Percentiles rank a stretch among this genome's conserved stretches.
phyloP scores from a whole-genome alignment of 2,329 filamentous ascomycete species.

The Diaporthe humulicola region DNA sequence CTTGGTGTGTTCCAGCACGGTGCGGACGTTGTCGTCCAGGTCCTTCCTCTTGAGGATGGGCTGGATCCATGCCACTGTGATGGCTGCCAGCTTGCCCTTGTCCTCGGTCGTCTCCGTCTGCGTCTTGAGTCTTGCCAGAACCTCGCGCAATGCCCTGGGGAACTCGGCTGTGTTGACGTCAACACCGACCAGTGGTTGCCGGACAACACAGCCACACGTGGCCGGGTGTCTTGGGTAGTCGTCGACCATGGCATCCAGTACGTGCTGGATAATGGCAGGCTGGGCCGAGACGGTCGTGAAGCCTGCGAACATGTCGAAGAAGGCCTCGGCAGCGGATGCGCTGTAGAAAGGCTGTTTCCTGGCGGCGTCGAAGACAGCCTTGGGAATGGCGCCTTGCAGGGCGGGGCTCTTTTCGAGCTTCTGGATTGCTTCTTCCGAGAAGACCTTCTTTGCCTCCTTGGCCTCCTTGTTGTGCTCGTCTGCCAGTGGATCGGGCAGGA shows the following conservation, averaged over 20 bases:
- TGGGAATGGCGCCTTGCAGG: slow-evolving; percentile 91
- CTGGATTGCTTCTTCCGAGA: slow-evolving; percentile 59
- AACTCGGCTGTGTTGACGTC: slow-evolving; percentile 76
- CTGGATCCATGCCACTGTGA: slow-evolving; percentile 68
- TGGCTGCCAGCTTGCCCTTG: slow-evolving; percentile 59
- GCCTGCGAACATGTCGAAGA: slow-evolving; percentile 83
- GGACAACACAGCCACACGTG: slow-evolving; percentile 79
- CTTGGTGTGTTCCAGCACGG: slow-evolving; percentile 68
- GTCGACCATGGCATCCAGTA: slow-evolving; percentile 74
- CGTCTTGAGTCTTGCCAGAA: slow-evolving; percentile 72
- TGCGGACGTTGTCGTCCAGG: slow-evolving; percentile 68
- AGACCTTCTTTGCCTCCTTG: slow-evolving; percentile 56
- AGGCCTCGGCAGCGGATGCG: slow-evolving; percentile 75
- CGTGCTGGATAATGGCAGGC: slow-evolving; percentile 77
- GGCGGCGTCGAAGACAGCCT: slow-evolving; percentile 90
- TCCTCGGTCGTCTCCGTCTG: slow-evolving; percentile 61
- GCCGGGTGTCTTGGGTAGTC: slow-evolving; percentile 71
- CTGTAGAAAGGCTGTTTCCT: slow-evolving; percentile 82
- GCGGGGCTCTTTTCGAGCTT: slow-evolving; percentile 82
- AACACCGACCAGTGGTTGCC: slow-evolving; percentile 77
- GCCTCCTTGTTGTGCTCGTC: slow-evolving; percentile 47
- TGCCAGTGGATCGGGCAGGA: slow-evolving; percentile 60
- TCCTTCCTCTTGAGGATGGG: slow-evolving; percentile 61
- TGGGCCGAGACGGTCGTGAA: slow-evolving; percentile 78
- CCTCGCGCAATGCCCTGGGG: slow-evolving; percentile 76